Evolutionary conservation across 257 asterid genomes (phyloP).

Genomic region (Solanum habrochaites): DNA sequence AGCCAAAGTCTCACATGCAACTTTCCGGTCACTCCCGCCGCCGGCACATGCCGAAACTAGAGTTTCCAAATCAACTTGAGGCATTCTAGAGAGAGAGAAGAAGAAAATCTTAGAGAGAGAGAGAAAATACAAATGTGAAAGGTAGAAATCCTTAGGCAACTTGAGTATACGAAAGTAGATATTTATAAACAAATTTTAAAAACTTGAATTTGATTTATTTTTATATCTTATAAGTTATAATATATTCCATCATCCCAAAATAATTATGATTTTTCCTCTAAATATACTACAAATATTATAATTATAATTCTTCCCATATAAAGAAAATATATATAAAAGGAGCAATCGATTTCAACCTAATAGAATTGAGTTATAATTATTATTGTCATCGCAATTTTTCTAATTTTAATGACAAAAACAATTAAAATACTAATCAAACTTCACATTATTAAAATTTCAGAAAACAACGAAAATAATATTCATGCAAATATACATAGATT

Average conservation of each 20-base stretch:
- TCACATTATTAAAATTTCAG: background rate
- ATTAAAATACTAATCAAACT: background rate
- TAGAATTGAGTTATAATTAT: background rate
- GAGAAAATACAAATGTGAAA: background rate
- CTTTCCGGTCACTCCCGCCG: constrained; percentile 36
- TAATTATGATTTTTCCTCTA: background rate
- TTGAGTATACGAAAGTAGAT: background rate
- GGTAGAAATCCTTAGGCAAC: background rate
- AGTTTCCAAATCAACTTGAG: constrained; percentile 51
- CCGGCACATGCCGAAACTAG: constrained; percentile 39
- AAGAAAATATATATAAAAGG: too few species aligned
- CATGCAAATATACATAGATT: background rate
- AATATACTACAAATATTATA: background rate
- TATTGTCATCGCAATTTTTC: background rate
- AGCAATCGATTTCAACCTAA: too few species aligned
- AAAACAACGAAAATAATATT: background rate
- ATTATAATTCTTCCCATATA: too few species aligned
- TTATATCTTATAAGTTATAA: background rate
- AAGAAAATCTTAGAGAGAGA: background rate
- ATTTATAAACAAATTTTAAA: background rate
- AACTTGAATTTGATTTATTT: background rate
- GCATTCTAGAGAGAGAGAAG: constrained; percentile 21
- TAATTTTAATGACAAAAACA: background rate
- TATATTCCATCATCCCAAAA: background rate
- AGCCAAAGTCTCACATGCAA: constrained; percentile 38